phyloP scores from a whole-genome alignment of 2,329 filamentous ascomycete species.

The Microcyclospora tardicrescens region DNA sequence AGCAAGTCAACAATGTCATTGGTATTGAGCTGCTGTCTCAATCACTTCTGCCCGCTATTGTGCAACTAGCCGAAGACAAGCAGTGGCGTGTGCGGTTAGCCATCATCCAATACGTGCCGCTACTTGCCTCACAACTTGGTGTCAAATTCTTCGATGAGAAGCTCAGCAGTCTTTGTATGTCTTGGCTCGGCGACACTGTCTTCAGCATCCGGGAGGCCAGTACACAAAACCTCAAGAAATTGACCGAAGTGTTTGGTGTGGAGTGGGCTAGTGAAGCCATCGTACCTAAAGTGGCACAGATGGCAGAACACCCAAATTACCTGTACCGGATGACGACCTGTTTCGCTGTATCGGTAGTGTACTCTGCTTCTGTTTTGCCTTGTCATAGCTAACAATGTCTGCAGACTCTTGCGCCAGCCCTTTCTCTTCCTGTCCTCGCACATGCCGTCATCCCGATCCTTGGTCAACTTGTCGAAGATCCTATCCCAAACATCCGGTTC shows the following conservation, averaged over 20 bases:
- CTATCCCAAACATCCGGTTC: conserved; percentile 98
- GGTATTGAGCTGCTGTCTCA: conserved; percentile 95
- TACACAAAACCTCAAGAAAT: conserved; percentile 93
- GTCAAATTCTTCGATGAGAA: conserved; percentile 99
- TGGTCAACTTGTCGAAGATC: conserved; percentile 82
- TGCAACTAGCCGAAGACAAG: conserved; percentile 96
- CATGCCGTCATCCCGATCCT: conserved; percentile 91
- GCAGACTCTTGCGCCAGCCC: conserved; percentile 83
- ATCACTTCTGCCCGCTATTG: conserved; percentile 90
- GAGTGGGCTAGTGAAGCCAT: conserved; percentile 96
- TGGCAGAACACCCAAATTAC: conserved; percentile 97
- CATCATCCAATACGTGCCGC: conserved; percentile 97
- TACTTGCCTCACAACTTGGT: conserved; percentile 87
- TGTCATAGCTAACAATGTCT: conserved; percentile 6
- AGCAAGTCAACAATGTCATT: conserved; percentile 96
- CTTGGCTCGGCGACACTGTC: conserved; percentile 94
- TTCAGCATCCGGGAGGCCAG: conserved; percentile 97
- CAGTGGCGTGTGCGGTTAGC: conserved; percentile 96
- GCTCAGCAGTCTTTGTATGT: conserved; percentile 89
- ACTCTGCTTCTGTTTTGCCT: conserved; percentile 13
- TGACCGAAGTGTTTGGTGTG: conserved; percentile 96
- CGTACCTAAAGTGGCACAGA: conserved; percentile 95
- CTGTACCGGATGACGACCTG: conserved; percentile 99
- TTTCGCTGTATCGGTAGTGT: conserved; percentile 86
- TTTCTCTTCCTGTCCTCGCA: conserved; percentile 85